Percentiles rank a stretch among this genome's conserved stretches.
Evolutionary conservation across 2,329 filamentous ascomycete species (phyloP).

Genomic region (Xylariaceae sp.): DNA sequence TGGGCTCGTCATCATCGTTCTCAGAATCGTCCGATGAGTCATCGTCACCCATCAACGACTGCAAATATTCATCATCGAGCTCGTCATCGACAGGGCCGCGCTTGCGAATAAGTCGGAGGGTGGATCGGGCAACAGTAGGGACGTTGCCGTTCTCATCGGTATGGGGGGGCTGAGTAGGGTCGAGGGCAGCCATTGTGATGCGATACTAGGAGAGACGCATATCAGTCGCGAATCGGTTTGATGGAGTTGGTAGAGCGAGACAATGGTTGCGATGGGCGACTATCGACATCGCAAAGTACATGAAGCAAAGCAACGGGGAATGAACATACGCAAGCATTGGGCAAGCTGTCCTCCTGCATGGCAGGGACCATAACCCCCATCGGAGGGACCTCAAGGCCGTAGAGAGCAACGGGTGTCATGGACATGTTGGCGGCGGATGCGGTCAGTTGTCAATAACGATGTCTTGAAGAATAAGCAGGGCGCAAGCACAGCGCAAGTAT

Average conservation of each 20-base stretch:
- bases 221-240: constrained; percentile 27
- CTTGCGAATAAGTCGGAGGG: constrained; percentile 83
- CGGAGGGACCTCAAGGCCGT: constrained; percentile 84
- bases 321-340: constrained; percentile 65
- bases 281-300: not conserved
- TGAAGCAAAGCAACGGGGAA: not conserved
- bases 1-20: constrained; percentile 67
- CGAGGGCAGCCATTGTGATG: constrained; percentile 97
- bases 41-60: constrained; percentile 47
- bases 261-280: not conserved
- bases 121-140: constrained; percentile 66
- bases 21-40: constrained; percentile 44
- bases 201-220: constrained; percentile 60
- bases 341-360: constrained; percentile 59
- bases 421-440: constrained; percentile 42
- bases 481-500: constrained; percentile 10
- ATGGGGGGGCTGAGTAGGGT: constrained; percentile 73
- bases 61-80: constrained; percentile 62
- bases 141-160: constrained; percentile 58
- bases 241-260: not conserved
- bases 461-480: constrained; percentile 6
- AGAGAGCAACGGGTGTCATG: constrained; percentile 69
- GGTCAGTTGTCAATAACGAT: not conserved
- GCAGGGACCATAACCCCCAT: constrained; percentile 79
- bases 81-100: constrained; percentile 57